Evolutionary conservation across 768 basidiomycete genomes (phyloP), one percentile per base, ranked within the genome.

Genomic region (Mycena galopus): DNA sequence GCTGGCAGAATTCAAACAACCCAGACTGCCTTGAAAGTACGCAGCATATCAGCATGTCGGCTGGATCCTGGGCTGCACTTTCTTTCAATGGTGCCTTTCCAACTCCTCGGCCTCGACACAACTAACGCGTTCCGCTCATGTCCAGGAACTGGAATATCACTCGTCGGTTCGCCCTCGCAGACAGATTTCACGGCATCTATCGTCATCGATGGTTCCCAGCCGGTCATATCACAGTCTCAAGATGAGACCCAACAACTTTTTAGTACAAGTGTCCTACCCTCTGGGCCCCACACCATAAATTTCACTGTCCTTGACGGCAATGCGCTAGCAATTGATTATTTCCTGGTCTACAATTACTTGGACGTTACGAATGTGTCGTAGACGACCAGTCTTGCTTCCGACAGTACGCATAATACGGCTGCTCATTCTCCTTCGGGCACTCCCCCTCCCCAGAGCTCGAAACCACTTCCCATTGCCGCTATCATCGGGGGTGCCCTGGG

Each of bases 231-330:
- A n/a, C 56, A 57, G n/a, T 5, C 30, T 5, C 35, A 37, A 9
- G 8, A 2, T 25, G 27, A 68, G 21, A 17, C n/a, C n/a, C n/a
- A 27, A 19, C 47, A 39, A 30, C 33, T 69, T 19, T 69, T 69
- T 17, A 39, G 0, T 4, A 37, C 50, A 1, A 5, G 7, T 3
- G 30, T 2, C 23, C 33, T 62, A 32, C 2, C 35, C n/a, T 3
- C 37, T 7, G 60, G 59, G 27, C 27, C n/a, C n/a, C 67, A 69
- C 37, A 62, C 51, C 10, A 30, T 69, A 14, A 29, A 61, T 14
- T 4, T 62, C 35, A 69, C 67, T 4, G 19, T 29, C 27, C 37
- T 42, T 44, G 23, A 17, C 12, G 35, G 23, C 17, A 7, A 32
- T 32, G 10, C 27, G 1, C 2, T 62, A 0, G 29, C 8, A 5